phyloP scores from a whole-genome alignment of 2,329 filamentous ascomycete species.

The Massarina eburnea region DNA sequence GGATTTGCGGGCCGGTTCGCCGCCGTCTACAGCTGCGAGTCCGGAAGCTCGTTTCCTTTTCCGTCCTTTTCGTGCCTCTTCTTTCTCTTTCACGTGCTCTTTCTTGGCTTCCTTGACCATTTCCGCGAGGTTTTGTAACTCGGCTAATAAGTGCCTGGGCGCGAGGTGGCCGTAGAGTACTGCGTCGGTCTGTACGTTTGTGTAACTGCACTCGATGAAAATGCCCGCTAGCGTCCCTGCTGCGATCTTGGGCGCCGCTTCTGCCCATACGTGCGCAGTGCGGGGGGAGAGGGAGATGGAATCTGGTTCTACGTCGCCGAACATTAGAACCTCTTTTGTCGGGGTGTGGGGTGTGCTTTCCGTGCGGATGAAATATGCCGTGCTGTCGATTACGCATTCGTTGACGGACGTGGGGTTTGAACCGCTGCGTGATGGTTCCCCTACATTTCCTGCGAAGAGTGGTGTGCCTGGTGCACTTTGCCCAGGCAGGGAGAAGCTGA shows the following conservation, averaged over 20 bases:
- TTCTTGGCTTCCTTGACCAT: conserved; percentile 62
- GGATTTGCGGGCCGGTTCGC: conserved; percentile 14
- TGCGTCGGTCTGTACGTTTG: conserved; percentile 74
- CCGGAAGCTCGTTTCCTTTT: conserved; percentile 60
- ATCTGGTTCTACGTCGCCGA: conserved; percentile 95
- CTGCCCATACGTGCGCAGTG: conserved; percentile 81
- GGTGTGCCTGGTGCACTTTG: conserved; percentile 42
- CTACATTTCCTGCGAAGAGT: conserved; percentile 20
- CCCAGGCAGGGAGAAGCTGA: conserved; percentile 38
- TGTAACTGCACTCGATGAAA: conserved; percentile 95
- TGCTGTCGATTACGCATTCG: conserved; percentile 78
- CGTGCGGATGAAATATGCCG: conserved; percentile 90
- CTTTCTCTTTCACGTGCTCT: conserved; percentile 35
- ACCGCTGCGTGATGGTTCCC: conserved; percentile 18
- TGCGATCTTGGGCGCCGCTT: conserved; percentile 83
- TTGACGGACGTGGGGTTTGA: conserved; percentile 26
- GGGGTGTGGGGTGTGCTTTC: conserved; percentile 45
- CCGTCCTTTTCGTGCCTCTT: conserved; percentile 46
- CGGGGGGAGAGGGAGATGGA: conserved; percentile 78
- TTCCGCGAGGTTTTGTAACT: conserved; percentile 70
- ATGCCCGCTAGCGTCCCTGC: conserved; percentile 73
- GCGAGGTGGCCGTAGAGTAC: conserved; percentile 87
- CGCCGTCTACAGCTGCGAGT: conserved; percentile 7
- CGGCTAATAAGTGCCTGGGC: conserved; percentile 77
- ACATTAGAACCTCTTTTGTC: conserved; percentile 76